Conservation (phyloP, 176 grass and related monocot species). For the Carex cristatella region DNA sequence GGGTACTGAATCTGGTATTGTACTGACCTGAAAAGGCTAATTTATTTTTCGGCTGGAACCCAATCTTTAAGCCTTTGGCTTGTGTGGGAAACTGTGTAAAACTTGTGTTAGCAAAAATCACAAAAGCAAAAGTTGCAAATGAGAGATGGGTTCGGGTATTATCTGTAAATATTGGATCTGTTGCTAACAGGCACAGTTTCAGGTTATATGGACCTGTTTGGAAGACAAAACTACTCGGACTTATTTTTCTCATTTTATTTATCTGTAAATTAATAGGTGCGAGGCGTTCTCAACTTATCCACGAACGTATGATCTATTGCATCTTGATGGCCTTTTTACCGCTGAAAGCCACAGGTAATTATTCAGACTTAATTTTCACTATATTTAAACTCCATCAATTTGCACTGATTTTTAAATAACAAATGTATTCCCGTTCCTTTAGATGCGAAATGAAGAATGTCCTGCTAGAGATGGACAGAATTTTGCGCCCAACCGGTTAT, state of each 20-base stretch:
- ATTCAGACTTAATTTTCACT: neutral
- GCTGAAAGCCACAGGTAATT: conserved; percentile 81
- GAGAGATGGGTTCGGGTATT: neutral
- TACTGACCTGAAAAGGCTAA: neutral
- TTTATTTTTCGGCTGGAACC: neutral
- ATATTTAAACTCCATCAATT: neutral
- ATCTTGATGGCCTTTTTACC: conserved; percentile 75
- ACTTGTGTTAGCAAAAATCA: too few relatives aligned
- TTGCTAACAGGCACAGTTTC: neutral
- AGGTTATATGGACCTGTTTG: neutral
- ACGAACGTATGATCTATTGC: conserved; percentile 85
- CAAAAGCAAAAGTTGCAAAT: neutral
- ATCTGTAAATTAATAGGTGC: conserved; percentile 43
- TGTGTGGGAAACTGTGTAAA: too few relatives aligned
- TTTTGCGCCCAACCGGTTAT: conserved; percentile 76
- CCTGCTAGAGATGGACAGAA: conserved; percentile 90
- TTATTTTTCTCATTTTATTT: neutral
- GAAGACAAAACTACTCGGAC: neutral
- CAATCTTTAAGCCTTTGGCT: neutral
- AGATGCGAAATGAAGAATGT: conserved; percentile 89
- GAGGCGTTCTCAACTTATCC: conserved; percentile 97
- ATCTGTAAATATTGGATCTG: neutral
- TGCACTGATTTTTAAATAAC: neutral
- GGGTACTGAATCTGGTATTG: neutral
- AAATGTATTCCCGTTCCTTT: neutral